phyloP scores from a whole-genome alignment of 305 asterid species.

The Withania somnifera region DNA sequence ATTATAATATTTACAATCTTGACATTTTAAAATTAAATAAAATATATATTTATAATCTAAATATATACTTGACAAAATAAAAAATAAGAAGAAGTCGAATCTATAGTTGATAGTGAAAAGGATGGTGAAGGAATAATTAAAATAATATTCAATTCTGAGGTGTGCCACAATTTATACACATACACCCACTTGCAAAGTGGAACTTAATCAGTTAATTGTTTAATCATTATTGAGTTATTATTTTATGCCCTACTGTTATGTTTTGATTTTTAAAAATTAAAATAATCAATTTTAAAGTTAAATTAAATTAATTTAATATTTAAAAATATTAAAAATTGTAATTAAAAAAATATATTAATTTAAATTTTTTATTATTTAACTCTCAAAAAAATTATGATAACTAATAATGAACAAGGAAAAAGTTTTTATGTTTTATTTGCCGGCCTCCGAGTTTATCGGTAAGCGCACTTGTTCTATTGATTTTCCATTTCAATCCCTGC shows the following conservation, averaged over 20 bases:
- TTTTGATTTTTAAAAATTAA: no score
- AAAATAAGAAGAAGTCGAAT: no score
- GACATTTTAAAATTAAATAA: no score
- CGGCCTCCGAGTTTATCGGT: slow-evolving; percentile 65
- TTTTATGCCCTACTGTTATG: slow-evolving; percentile 14
- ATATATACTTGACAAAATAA: no score
- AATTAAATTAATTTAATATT: no score
- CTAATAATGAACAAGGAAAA: no score
- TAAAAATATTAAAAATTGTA: no score
- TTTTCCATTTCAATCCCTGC: slow-evolving; percentile 24
- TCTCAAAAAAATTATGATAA: not conserved
- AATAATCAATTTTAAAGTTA: not conserved
- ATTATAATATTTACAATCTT: no score
- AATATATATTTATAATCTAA: no score
- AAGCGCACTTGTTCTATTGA: slow-evolving; percentile 13
- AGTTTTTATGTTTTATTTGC: no score
- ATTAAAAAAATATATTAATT: no score
- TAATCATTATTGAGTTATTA: not conserved
- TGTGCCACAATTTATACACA: not conserved
- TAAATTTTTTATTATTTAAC: not conserved
- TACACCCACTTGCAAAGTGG: not conserved
- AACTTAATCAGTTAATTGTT: not conserved
- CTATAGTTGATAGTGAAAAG: not conserved
- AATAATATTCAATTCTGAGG: not conserved
- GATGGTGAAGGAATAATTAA: not conserved